phyloP scores from a whole-genome alignment of 2,329 filamentous ascomycete species.

The Colletotrichum viniferum region DNA sequence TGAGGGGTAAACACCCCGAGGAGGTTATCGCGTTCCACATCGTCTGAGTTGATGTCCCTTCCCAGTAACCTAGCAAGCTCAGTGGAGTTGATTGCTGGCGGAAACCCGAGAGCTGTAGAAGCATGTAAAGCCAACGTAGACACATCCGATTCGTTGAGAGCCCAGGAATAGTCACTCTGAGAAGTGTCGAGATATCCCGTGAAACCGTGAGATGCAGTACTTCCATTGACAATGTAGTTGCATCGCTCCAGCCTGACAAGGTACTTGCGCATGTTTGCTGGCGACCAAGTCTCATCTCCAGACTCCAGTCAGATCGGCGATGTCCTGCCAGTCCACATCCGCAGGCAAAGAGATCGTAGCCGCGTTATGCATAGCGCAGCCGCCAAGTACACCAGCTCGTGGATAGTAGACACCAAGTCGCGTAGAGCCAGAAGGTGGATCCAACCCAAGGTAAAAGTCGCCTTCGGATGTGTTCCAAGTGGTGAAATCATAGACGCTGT shows the following conservation, averaged over 20 bases:
- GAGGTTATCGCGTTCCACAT: not conserved
- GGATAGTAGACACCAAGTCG: slow-evolving; percentile 50
- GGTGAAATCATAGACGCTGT: slow-evolving; percentile 55
- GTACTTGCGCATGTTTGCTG: slow-evolving; percentile 59
- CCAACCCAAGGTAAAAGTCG: slow-evolving; percentile 25
- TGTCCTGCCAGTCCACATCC: slow-evolving; percentile 62
- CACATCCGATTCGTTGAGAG: not conserved
- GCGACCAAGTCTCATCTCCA: slow-evolving; percentile 62
- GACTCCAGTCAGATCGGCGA: slow-evolving; percentile 65
- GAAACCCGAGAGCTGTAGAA: not conserved
- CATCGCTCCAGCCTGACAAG: not conserved
- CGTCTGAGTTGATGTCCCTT: not conserved
- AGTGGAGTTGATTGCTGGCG: not conserved
- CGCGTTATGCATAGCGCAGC: slow-evolving; percentile 64
- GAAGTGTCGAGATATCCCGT: not conserved
- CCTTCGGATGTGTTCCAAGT: slow-evolving; percentile 40
- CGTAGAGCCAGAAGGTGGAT: slow-evolving; percentile 42
- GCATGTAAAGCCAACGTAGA: not conserved
- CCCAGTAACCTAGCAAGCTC: not conserved
- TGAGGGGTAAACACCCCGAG: not conserved
- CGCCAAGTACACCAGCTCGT: slow-evolving; percentile 48
- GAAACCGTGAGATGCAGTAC: not conserved
- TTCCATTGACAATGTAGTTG: not conserved
- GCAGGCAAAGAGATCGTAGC: slow-evolving; percentile 63
- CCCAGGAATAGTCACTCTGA: not conserved